phyloP scores from a whole-genome alignment of 768 basidiomycete genomes.

The Butyriboletus loyo region DNA sequence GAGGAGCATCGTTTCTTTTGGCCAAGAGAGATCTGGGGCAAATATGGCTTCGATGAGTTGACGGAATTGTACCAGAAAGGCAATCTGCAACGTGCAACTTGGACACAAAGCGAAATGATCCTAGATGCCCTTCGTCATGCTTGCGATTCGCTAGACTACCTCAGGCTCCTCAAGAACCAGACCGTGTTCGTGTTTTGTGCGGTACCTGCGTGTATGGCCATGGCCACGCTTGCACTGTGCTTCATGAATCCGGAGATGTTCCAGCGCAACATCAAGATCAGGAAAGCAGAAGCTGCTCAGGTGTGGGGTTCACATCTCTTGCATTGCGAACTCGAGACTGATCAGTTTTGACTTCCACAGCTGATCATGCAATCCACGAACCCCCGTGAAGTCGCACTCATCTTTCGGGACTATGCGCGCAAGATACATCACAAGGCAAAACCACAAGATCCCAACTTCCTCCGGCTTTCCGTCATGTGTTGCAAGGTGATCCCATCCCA shows the following conservation, averaged over 20 bases:
- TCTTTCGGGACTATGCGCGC: slow-evolving; percentile 81
- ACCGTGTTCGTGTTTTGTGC: slow-evolving; percentile 95
- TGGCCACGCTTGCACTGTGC: slow-evolving; percentile 88
- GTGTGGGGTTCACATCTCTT: slow-evolving; percentile 41
- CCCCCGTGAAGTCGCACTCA: slow-evolving; percentile 83
- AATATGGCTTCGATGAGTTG: slow-evolving; percentile 71
- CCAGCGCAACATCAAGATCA: slow-evolving; percentile 88
- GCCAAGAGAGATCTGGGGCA: slow-evolving; percentile 90
- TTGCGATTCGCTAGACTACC: slow-evolving; percentile 85
- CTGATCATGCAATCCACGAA: slow-evolving; percentile 92
- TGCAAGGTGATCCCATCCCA: slow-evolving; percentile 56
- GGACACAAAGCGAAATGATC: slow-evolving; percentile 86
- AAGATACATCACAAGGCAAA: slow-evolving; percentile 78
- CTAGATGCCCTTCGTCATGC: slow-evolving; percentile 84
- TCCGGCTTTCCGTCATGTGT: slow-evolving; percentile 78
- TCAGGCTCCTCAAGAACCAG: slow-evolving; percentile 83
- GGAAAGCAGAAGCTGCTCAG: slow-evolving; percentile 83
- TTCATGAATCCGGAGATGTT: slow-evolving; percentile 93
- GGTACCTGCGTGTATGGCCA: slow-evolving; percentile 92
- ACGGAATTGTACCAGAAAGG: slow-evolving; percentile 60
- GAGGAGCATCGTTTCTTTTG: slow-evolving; percentile 88
- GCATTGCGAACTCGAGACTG: neutral
- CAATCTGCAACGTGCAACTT: slow-evolving; percentile 63
- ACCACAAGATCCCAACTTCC: slow-evolving; percentile 83
- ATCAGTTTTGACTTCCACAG: slow-evolving; percentile 36